Base-by-base conservation (phyloP, 2,329 filamentous ascomycete genomes). In the Coniochaeta hoffmannii region DNA sequence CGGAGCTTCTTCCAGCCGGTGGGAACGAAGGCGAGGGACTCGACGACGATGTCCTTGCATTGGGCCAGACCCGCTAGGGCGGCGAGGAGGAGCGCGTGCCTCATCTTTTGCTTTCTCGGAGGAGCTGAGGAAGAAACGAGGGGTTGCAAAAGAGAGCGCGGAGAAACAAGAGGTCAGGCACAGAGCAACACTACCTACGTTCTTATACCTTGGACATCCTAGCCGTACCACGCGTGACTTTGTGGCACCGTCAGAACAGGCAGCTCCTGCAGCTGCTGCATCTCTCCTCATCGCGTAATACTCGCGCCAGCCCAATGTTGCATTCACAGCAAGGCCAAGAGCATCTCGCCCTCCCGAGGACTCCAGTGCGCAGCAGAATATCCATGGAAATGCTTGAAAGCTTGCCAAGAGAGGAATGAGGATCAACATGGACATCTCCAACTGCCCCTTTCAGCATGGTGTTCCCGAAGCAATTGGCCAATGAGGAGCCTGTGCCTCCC, bases 1-100 rank as follows among this genome's bases (percentile, higher is more conserved):
- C 54, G 30, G 35, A 61, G 24, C 53, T 50, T 54, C 35, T 14
- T 54, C 59, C 59, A 61, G 46, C 58, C 57, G 22, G 59, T 54
- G 15, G 60, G 58, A 8, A 58, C 51, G 24, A n/a, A 50, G 12
- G 44, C 52, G 1, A 59, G 54, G 11, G 59, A 60, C 53, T 63
- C 61, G 32, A 62, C 30, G 9, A 62, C 57, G 41, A 57, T 56
- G 7, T 51, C 55, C 2, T 34, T 51, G 53, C 58, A 57, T 26
- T 59, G 56, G 5, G 54, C 58, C n/a, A 59, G 52, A 11, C 50
- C 41, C 41, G 41, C 41, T n/a, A 46, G 41, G 41, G 41, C 41
- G 41, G 41, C 19, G 41, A 46, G 11, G 12, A 46, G 41, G 41
- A 46, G 41, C 10, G 41, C 41, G 41, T 46, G 24, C 41, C 41